A percentile compares a stretch with the other conserved stretches of the same genome.
phyloP scores from a whole-genome alignment of 164 flowering plant genomes.

The Chimonanthus salicifolius region DNA sequence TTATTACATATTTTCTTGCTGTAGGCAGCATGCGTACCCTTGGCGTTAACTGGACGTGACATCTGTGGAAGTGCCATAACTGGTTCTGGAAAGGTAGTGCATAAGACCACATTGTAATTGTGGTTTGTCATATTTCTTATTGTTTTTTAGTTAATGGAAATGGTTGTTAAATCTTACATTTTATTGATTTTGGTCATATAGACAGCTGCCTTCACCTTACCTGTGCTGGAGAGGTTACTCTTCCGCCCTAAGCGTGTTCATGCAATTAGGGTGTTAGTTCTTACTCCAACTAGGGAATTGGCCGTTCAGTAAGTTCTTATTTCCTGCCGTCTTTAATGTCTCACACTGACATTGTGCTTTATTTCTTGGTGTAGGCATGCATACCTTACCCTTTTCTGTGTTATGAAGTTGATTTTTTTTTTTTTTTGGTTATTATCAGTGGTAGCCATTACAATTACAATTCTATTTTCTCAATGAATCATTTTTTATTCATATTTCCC shows the following conservation, averaged over 20 bases:
- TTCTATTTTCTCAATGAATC: too few relatives aligned
- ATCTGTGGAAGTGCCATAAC: conserved; percentile 97
- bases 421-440: too few relatives aligned
- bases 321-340: not conserved
- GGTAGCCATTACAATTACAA: too few relatives aligned
- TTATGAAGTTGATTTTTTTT: not conserved
- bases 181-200: conserved; percentile 17
- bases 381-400: not conserved
- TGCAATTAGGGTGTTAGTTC: conserved; percentile 85
- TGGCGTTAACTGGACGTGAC: conserved; percentile 82
- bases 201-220: conserved; percentile 94
- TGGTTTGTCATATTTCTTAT: not conserved
- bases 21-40: conserved; percentile 91
- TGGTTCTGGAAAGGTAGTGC: conserved; percentile 90
- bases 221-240: conserved; percentile 80
- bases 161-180: not conserved
- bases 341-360: not conserved
- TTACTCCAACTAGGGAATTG: conserved; percentile 95
- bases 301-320: conserved; percentile 75
- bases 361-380: not conserved
- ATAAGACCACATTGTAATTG: not conserved
- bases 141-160: not conserved
- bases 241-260: conserved; percentile 75
- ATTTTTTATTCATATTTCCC: too few relatives aligned
- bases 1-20: conserved; percentile 1